Evolutionary conservation across 306 rosid genomes (phyloP).

Genomic region (Prunus davidiana): DNA sequence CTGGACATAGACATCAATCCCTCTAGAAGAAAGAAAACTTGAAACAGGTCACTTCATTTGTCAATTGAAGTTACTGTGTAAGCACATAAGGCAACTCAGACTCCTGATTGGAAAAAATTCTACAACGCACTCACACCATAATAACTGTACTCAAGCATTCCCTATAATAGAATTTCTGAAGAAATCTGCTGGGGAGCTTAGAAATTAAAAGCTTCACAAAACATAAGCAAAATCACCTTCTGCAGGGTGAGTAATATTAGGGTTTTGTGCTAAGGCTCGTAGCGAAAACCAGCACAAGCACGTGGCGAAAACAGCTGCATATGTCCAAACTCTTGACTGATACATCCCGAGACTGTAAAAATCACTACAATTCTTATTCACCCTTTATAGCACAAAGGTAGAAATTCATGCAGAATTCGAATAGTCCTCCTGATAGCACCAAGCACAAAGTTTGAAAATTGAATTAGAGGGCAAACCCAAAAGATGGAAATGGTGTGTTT

Average conservation of each 20-base stretch:
- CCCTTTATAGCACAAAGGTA: slow-evolving; percentile 20
- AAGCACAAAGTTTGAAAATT: slow-evolving; percentile 10
- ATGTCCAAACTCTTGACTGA: slow-evolving; percentile 43
- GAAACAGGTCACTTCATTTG: background rate
- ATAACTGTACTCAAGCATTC: background rate
- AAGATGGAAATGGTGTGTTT: background rate
- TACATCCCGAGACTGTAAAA: slow-evolving; percentile 40
- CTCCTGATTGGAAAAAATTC: background rate
- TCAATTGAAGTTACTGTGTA: background rate
- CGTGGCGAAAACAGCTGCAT: slow-evolving; percentile 31
- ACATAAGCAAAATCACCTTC: slow-evolving; percentile 53
- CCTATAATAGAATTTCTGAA: slow-evolving; percentile 10
- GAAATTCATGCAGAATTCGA: background rate
- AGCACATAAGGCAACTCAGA: background rate
- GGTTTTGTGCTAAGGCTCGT: slow-evolving; percentile 31
- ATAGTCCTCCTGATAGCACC: slow-evolving; percentile 33
- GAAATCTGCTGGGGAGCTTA: background rate
- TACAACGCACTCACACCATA: background rate
- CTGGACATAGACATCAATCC: background rate
- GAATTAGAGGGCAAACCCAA: slow-evolving; percentile 17
- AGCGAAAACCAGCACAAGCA: slow-evolving; percentile 51
- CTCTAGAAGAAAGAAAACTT: background rate
- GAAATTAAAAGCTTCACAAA: slow-evolving; percentile 17
- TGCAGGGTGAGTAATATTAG: slow-evolving; percentile 24
- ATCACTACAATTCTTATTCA: slow-evolving; percentile 21